Conservation (phyloP, 345 rosid genomes). For the Acer yangbiense region DNA sequence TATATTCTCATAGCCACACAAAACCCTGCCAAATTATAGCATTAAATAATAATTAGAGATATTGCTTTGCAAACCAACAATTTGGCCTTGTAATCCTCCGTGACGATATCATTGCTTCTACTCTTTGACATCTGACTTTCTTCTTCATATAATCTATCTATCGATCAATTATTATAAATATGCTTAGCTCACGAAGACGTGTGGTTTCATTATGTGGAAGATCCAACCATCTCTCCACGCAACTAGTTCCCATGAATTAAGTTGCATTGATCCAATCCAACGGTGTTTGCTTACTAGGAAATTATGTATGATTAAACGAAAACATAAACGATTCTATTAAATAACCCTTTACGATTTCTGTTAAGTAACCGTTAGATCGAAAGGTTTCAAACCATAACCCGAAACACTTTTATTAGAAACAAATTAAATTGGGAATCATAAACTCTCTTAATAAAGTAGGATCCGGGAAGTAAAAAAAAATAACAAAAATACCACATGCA, state of each 20-base stretch:
- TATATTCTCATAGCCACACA: background rate
- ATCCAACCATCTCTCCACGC: background rate
- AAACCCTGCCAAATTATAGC: background rate
- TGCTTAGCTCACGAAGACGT: background rate
- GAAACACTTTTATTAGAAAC: no score
- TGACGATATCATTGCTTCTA: slow-evolving; percentile 1
- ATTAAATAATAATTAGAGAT: background rate
- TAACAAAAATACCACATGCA: background rate
- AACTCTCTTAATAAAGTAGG: no score
- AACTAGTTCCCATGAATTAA: background rate
- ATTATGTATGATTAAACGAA: no score
- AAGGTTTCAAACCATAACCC: no score
- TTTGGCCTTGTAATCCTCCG: background rate
- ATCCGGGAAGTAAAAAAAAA: no score
- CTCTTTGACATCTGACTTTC: background rate
- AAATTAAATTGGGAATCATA: no score
- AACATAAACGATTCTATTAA: no score
- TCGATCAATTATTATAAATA: background rate
- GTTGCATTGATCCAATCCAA: background rate
- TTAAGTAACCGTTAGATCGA: no score
- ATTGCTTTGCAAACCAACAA: background rate
- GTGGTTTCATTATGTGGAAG: background rate
- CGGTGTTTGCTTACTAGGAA: background rate
- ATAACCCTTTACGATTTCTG: no score
- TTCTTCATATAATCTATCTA: background rate